phyloP scores from a whole-genome alignment of 768 basidiomycete genomes.

The Pulveroboletus ravenelii region DNA sequence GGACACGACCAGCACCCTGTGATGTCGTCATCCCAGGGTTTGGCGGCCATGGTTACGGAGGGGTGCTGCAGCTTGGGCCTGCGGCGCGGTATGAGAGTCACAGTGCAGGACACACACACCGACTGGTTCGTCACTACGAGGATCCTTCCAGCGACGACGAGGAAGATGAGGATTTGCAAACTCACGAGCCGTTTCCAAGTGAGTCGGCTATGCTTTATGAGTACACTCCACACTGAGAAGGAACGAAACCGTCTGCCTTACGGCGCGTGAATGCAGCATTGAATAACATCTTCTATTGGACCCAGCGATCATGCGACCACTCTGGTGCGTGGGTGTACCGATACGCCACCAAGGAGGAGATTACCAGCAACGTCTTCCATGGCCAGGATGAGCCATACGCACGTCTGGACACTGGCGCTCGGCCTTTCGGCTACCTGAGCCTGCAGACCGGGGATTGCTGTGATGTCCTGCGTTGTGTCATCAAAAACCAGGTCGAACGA shows the following conservation, averaged over 20 bases:
- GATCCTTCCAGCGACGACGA: conserved; percentile 14
- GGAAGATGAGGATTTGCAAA: conserved; percentile 7
- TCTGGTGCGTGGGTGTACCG: conserved; percentile 26
- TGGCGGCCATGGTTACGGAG: background rate
- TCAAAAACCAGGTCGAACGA: conserved; percentile 3
- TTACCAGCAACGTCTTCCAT: conserved; percentile 23
- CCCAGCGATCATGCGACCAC: background rate
- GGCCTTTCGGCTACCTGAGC: background rate
- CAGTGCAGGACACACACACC: background rate
- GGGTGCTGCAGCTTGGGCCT: background rate
- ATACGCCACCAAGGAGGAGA: conserved; percentile 30
- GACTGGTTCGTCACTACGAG: background rate
- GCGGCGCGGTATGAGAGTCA: background rate
- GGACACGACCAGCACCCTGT: conserved; percentile 1
- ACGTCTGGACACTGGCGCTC: background rate
- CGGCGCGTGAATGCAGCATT: conserved; percentile 9
- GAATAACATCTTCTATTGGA: conserved; percentile 19
- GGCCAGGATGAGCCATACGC: conserved; percentile 15
- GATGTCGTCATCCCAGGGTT: background rate
- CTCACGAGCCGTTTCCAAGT: conserved; percentile 24
- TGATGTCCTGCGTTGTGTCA: conserved; percentile 8
- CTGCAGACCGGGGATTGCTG: background rate
- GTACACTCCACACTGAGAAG: conserved; percentile 2
- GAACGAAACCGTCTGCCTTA: background rate
- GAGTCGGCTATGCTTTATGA: conserved; percentile 8